Base-by-base conservation (phyloP, 1,139 yeast genomes). In the Nakaseomyces sp. region DNA sequence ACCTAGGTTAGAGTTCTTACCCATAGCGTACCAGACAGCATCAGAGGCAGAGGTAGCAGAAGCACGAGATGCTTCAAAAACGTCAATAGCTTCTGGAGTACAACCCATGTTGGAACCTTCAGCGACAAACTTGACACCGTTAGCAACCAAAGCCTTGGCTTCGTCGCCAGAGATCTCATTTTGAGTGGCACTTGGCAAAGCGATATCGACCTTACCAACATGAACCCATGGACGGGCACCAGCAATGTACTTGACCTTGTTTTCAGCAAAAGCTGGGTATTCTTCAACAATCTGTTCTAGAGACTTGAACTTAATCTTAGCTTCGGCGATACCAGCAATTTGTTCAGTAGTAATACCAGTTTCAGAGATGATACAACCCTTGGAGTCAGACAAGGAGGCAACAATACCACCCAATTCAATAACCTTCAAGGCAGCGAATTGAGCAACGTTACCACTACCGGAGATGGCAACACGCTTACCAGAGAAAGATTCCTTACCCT, bases 101-200 rank as follows among this genome's bases (percentile, higher is more conserved):
- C 95, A 89, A 66, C 98, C 97, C 98, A 91, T 91, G 74, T 91
- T 91, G 64, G 97, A 91, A 66, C 98, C 98, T 77, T 91, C 98
- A 60, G 98, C 97, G 64, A 91, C 79, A 74, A 69, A 89, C 72
- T 83, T 84, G 70, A 84, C 81, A 63, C 97, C 97, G 56, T 91
- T 83, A 58, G 84, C 89, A 56, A 89, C 81, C 65, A 91, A 79
- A 60, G 89, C 88, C 74, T 83, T 80, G 54, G 98, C 98, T 76
- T 91, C 98, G 55, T 81, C 95, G 62, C 91, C 96, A 57, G 93
- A 81, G 56, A 91, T 89, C 76, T 91, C 98, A 71, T 91, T 91
- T 74, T 91, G 97, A 52, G 98, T 91, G 52, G 98, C 98, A 71
- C 87, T 86, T 66, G 98, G 98, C 65, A 91, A 77, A 47, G 97